Conservation (phyloP, 2,329 filamentous ascomycete species). For the Aspergillus novofumigatus region DNA sequence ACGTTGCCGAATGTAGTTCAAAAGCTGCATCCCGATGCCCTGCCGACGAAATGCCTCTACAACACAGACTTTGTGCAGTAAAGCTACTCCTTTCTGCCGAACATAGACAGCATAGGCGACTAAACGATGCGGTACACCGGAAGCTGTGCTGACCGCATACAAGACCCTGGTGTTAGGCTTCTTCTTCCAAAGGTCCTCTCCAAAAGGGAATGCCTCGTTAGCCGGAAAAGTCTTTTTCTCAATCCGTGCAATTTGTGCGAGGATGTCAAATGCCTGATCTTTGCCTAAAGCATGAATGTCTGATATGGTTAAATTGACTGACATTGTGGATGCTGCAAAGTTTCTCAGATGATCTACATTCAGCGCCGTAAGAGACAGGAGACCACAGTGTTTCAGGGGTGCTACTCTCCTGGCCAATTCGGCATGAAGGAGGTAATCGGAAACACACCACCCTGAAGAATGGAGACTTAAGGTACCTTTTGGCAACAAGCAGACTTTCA, state of each 20-base stretch:
- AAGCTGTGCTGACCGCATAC: conserved; percentile 24
- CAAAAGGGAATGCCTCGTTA: conserved; percentile 49
- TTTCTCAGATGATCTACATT: conserved; percentile 19
- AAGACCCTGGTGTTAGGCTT: conserved; percentile 48
- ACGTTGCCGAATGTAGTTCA: conserved; percentile 41
- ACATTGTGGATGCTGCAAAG: conserved; percentile 18
- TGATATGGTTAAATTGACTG: conserved; percentile 24
- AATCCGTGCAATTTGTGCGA: conserved; percentile 34
- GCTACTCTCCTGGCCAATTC: not conserved
- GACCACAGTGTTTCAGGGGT: not conserved
- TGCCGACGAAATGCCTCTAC: conserved; percentile 42
- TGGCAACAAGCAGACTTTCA: not conserved
- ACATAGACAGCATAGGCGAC: conserved; percentile 48
- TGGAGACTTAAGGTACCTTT: conserved; percentile 21
- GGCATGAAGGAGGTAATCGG: not conserved
- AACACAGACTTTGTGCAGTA: conserved; percentile 53
- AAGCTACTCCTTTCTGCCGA: conserved; percentile 41
- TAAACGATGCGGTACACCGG: conserved; percentile 20
- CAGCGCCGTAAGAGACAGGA: conserved; percentile 8
- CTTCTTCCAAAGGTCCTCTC: conserved; percentile 42
- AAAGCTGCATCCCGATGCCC: conserved; percentile 45
- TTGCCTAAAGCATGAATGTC: conserved; percentile 37
- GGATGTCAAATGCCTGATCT: conserved; percentile 32
- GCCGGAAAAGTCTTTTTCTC: conserved; percentile 51
- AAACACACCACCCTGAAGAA: conserved; percentile 14